Base-by-base conservation (phyloP, 2,329 filamentous ascomycete species). In the Coniochaeta hoffmannii region DNA sequence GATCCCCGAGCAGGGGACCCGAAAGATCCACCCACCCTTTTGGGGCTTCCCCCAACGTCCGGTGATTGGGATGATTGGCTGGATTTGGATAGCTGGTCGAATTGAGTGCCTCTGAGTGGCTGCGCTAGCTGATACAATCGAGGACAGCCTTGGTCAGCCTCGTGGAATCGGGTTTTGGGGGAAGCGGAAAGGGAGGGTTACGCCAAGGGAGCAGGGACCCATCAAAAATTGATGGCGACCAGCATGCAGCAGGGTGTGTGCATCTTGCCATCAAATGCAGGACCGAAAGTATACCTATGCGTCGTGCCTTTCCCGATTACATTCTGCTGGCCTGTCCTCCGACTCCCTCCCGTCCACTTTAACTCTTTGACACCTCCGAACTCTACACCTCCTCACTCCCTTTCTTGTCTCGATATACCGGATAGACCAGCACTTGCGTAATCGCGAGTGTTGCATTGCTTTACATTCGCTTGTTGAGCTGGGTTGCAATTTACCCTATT, bases 1-100 rank as follows among this genome's bases (percentile, higher is more conserved):
- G 41, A 46, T 24, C 19, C 19, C 41, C 41, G 41, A 46, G 5
- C 17, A 44, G 15, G 52, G 26, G 31, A 34, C 50, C 32, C 24
- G 26, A 34, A 35, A 4, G 50, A 14, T 49, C 31, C 35, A 49
- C 38, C 19, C 38, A 28, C 44, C 26, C 51, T 54, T 50, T 41
- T 54, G 57, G 59, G 56, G n/a, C n/a, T 58, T 62, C 60, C 63
- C 63, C 63, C 63, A 65, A 65, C 63, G 61, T 58, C 61, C 61
- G 60, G 62, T 56, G 53, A 62, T 60, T 62, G 57, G 61, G 53
- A 56, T 44, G 26, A 34, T 51, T 51, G 49, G 49, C 28, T 19
- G 49, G 11, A 34, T 19, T n/a, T 2, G 32, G 28, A 50, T 34
- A 46, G 15, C 46, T 54, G 55, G 55, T 15, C 52, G 55, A 54